Base-by-base conservation (phyloP, 225 moss, liverwort and hornwort genomes). In the Lunularia cruciata region DNA sequence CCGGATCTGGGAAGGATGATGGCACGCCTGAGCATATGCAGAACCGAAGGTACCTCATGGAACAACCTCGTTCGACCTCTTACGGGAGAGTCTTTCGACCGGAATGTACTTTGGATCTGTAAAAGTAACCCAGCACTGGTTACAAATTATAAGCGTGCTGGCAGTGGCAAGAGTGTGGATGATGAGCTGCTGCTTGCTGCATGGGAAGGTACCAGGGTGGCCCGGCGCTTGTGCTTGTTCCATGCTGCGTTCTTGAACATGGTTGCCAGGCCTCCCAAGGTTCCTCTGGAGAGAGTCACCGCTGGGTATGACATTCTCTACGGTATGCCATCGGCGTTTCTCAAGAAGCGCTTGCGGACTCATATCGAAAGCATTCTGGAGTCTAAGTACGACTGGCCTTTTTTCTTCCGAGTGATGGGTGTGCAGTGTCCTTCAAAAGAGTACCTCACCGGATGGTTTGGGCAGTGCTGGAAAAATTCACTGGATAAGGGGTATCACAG, bases 401-500 rank as follows among this genome's bases (percentile, higher is more conserved):
- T 38, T 26, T 78, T 73, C 67, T 78, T 73, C 67, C 28, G 16
- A 0, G 16, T 59, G 0, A 78, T 78, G 77, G 73, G 72, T 2
- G 47, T 78, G 77, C 49, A 67, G 60, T 69, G 73, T 13, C 78
- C 67, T 0, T 58, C 47, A 3, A 73, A 73, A 20, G 61, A 73
- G 68, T 69, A 73, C 16, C 52, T 73, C 51, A 73, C 68, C 1
- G 68, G 73, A 8, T 78, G 78, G 68, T 36, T 78, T 31, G 73
- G 73, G 2, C 78, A 73, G 34, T 73, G 78, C 73, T 78, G 68
- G 78, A 68, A 45, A 19, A 78, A 78, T 4, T 69, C 73, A 19
- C 42, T 78, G 15, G 9, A 14, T 0, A 78, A 78, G n/a, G 61
- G 59, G 6, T 78, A 78, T 39, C 78, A 69, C 45, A 58, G 35